A percentile compares a stretch with the other conserved stretches of the same genome.
These are phyloP conservation scores for Cicer cuneatum DNA, from an alignment of 306 rosid species.

Conservation along the genomic window DNA sequence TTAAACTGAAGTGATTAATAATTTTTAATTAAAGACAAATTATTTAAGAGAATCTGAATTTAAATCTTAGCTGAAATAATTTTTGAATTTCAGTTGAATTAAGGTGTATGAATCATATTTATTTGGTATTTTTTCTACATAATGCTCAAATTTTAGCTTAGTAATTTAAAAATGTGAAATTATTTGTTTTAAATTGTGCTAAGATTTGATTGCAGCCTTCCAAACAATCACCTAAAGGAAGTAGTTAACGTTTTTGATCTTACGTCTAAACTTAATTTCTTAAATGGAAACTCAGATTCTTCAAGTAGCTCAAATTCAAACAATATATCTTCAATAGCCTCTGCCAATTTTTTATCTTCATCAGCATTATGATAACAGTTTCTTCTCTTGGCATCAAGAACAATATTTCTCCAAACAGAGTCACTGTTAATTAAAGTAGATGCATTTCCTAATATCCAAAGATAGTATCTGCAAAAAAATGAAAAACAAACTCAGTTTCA, in stretches of 20 bases:
- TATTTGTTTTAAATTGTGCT: no score
- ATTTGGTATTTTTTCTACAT: no score
- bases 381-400: constrained; percentile 53
- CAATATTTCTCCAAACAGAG: constrained; percentile 48
- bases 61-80: no score
- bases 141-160: no score
- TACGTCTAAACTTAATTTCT: constrained; percentile 24
- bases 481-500: not conserved
- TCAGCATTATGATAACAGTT: constrained; percentile 40
- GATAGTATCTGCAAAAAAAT: constrained; percentile 49
- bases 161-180: no score
- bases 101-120: no score
- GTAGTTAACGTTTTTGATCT: not conserved
- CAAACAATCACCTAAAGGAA: not conserved
- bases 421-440: constrained; percentile 44
- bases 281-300: constrained; percentile 15
- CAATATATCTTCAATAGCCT: constrained; percentile 38
- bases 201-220: no score
- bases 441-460: constrained; percentile 62
- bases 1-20: no score
- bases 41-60: no score
- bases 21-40: no score
- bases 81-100: no score
- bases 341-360: constrained; percentile 40
- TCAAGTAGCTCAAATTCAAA: constrained; percentile 43